Evolutionary conservation across 768 basidiomycete genomes (phyloP).

Genomic region (Mycena vitilis): DNA sequence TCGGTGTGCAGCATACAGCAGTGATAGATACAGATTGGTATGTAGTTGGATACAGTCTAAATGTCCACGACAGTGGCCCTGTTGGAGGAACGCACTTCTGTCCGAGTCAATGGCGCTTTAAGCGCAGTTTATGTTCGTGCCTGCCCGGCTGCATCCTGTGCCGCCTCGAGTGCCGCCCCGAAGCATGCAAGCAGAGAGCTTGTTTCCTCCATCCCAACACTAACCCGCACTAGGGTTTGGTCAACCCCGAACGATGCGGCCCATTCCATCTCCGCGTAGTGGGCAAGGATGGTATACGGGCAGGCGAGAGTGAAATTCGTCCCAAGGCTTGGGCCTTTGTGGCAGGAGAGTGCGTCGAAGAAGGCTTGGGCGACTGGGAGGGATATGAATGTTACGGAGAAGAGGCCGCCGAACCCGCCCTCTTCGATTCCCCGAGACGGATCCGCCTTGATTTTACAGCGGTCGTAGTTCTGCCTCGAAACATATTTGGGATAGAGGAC

Average conservation of each 20-base stretch:
- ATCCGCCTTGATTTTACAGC: constrained; percentile 65
- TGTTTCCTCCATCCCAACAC: constrained; percentile 89
- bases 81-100: constrained; percentile 45
- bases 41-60: constrained; percentile 59
- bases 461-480: constrained; percentile 77
- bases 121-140: background rate
- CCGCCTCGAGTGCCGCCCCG: constrained; percentile 74
- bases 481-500: constrained; percentile 93
- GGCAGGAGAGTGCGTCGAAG: constrained; percentile 84
- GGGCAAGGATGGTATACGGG: constrained; percentile 93
- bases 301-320: constrained; percentile 97
- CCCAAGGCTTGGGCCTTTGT: constrained; percentile 92
- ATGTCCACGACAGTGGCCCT: constrained; percentile 41
- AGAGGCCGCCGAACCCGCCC: constrained; percentile 87
- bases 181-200: constrained; percentile 69
- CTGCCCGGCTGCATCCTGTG: constrained; percentile 55
- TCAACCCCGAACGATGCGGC: constrained; percentile 90
- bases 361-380: constrained; percentile 77
- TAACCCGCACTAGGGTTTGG: constrained; percentile 83
- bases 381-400: constrained; percentile 87
- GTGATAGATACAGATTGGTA: constrained; percentile 29
- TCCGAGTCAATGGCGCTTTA: constrained; percentile 5
- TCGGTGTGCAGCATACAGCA: constrained; percentile 1
- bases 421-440: constrained; percentile 44
- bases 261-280: constrained; percentile 92